Percentiles rank a stretch among this genome's conserved stretches.
phyloP scores from a whole-genome alignment of 2,329 filamentous ascomycete species.

The Paecilomyces formosus region DNA sequence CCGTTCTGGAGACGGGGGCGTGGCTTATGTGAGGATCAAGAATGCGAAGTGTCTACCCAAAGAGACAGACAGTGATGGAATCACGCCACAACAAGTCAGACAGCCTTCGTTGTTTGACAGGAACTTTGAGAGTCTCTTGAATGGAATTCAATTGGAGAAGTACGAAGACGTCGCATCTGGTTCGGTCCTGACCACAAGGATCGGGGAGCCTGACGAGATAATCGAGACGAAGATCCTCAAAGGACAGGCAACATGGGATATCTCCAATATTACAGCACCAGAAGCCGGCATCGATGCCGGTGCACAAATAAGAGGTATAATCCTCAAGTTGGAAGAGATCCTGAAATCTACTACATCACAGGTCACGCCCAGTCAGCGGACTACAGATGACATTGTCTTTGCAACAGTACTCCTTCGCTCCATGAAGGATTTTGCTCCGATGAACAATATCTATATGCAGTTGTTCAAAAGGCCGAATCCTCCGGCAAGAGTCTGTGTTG shows the following conservation, averaged over 20 bases:
- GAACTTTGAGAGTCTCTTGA: constrained; percentile 44
- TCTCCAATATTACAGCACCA: constrained; percentile 31
- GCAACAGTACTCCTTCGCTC: constrained; percentile 62
- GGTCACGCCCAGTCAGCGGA: constrained; percentile 6
- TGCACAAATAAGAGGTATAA: constrained; percentile 34
- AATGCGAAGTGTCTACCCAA: constrained; percentile 49
- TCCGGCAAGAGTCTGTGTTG: constrained; percentile 75
- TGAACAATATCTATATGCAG: constrained; percentile 69
- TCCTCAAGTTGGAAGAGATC: constrained; percentile 12
- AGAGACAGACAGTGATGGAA: constrained; percentile 13
- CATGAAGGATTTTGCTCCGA: constrained; percentile 68
- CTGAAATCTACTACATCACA: constrained; percentile 5
- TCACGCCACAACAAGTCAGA: constrained; percentile 21
- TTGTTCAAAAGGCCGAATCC: constrained; percentile 75
- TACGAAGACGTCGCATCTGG: constrained; percentile 1
- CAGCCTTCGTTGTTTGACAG: constrained; percentile 61
- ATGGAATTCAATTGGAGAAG: constrained; percentile 5
- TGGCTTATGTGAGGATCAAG: constrained; percentile 60
- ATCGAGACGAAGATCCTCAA: constrained; percentile 13
- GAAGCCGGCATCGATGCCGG: constrained; percentile 30
- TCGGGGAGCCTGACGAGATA: constrained; percentile 2
- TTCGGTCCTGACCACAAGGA: not conserved
- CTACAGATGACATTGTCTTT: constrained; percentile 37
- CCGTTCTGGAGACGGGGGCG: constrained; percentile 66
- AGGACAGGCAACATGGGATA: constrained; percentile 21